Base-by-base conservation (phyloP, 768 basidiomycete genomes). In the button mushroom (Agaricus bisporus) region DNA sequence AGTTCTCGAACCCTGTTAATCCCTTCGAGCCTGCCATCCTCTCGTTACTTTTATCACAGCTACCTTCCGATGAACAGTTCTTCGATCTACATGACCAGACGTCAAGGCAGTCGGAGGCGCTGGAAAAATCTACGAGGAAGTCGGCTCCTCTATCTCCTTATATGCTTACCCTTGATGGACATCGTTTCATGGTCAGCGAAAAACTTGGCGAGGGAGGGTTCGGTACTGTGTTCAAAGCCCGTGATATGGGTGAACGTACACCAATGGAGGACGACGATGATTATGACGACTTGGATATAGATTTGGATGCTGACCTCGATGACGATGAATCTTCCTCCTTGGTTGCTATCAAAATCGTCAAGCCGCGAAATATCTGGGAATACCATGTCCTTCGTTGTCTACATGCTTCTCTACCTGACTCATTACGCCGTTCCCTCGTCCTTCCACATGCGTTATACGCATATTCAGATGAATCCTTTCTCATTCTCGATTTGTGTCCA, bases 141-240 rank as follows among this genome's bases (percentile, higher is more conserved):
- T 59, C 66, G 32, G 69, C 72, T 44, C 62, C 68, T 7, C 65
- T 74, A 3, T 68, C 70, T 36, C 66, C 63, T 20, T 76, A 87
- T 65, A 61, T 78, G 18, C 64, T 98, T 39, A 71, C 69, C 15
- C 71, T 98, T n/a, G 75, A 75, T 42, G 85, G 77, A 3, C 79
- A 78, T 54, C 73, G 72, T 49, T 92, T 88, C 62, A 79, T 78
- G 49, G 82, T 98, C 4, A 71, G 76, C 3, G 88, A 88, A 57
- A 99, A 98, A 67, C 76, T 99, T 20, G 97, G 97, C 15, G 97
- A 99, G 70, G 97, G 97, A 5, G 92, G 95, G 0, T 99, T 95
- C 61, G 97, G 95, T 2, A 81, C 87, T 3, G 97, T 99, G n/a
- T 99, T 95, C 74, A 81, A 86, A 56, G 91, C 89, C 3, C 77